Evolutionary conservation across 2,329 filamentous ascomycete species (phyloP).

Genomic region (Mycosphaerelloides madeirae): DNA sequence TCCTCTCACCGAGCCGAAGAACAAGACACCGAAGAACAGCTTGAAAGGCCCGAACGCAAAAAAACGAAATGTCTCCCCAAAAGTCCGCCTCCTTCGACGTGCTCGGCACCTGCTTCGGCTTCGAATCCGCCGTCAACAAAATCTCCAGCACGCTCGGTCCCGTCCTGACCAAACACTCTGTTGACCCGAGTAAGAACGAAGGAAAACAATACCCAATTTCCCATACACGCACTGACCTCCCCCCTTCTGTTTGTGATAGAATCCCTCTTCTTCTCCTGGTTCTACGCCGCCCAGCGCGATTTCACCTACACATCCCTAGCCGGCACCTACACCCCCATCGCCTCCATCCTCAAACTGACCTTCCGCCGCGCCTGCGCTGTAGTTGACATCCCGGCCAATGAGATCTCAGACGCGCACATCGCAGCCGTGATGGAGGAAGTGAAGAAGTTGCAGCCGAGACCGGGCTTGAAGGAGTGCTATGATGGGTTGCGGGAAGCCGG

Average conservation of each 20-base stretch:
- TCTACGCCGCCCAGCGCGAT: slow-evolving; percentile 29
- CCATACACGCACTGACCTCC: too few relatives aligned
- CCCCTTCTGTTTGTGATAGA: too few relatives aligned
- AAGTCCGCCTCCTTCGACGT: slow-evolving; percentile 30
- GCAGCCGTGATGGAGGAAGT: slow-evolving; percentile 25
- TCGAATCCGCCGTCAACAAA: slow-evolving; percentile 21
- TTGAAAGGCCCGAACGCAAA: too few relatives aligned
- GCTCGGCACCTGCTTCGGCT: slow-evolving; percentile 30
- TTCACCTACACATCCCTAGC: slow-evolving; percentile 28
- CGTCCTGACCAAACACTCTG: slow-evolving; percentile 12
- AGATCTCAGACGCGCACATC: slow-evolving; percentile 24
- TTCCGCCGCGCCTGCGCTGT: slow-evolving; percentile 25
- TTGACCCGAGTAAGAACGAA: too few relatives aligned
- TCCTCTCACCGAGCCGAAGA: too few relatives aligned
- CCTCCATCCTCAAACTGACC: slow-evolving; percentile 24
- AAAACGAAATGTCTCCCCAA: neutral
- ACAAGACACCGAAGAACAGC: too few relatives aligned
- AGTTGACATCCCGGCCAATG: slow-evolving; percentile 19
- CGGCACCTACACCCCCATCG: slow-evolving; percentile 28
- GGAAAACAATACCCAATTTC: too few relatives aligned
- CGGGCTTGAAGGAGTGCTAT: slow-evolving; percentile 26
- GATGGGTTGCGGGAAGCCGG: slow-evolving; percentile 25
- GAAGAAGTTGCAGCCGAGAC: slow-evolving; percentile 16
- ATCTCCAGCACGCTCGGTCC: slow-evolving; percentile 21
- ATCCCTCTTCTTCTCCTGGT: slow-evolving; percentile 29